Percentiles rank a stretch among this genome's conserved stretches.
phyloP scores from a whole-genome alignment of 139 green algal species.

The Zygnema circumcarinatum region DNA sequence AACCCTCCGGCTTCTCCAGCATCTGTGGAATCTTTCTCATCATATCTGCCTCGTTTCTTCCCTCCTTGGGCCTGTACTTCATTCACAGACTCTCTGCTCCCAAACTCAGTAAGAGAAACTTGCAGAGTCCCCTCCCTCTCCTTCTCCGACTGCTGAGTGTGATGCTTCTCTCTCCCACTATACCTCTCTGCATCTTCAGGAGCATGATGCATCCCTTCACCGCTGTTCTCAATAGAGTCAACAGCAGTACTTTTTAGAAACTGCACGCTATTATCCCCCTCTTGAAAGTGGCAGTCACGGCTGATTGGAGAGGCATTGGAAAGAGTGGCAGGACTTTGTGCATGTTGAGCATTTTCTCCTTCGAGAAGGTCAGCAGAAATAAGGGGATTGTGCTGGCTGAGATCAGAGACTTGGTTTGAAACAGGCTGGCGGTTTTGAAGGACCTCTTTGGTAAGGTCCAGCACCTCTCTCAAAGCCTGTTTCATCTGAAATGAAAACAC shows the following conservation, averaged over 20 bases:
- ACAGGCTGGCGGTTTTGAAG: background rate
- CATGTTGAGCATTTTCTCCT: background rate
- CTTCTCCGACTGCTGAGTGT: background rate
- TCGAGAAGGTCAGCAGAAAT: background rate
- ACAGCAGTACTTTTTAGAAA: too few species aligned
- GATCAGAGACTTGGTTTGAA: too few species aligned
- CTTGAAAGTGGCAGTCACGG: background rate
- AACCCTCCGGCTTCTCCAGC: background rate
- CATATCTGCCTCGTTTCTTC: background rate
- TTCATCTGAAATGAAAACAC: too few species aligned
- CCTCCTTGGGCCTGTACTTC: background rate
- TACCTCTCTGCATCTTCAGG: background rate
- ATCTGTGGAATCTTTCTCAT: too few species aligned
- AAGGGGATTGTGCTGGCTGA: too few species aligned
- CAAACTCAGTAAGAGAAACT: background rate
- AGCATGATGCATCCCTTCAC: background rate
- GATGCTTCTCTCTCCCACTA: background rate
- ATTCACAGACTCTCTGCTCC: background rate
- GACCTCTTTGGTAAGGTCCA: background rate
- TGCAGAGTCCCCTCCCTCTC: background rate
- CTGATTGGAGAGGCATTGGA: background rate
- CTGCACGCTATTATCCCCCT: too few species aligned
- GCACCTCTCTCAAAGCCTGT: background rate
- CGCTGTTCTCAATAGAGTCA: background rate
- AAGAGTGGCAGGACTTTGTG: background rate